Percentiles rank a stretch among this genome's conserved stretches.
Conservation (phyloP, 257 asterid species). For the Ilex asprella region DNA sequence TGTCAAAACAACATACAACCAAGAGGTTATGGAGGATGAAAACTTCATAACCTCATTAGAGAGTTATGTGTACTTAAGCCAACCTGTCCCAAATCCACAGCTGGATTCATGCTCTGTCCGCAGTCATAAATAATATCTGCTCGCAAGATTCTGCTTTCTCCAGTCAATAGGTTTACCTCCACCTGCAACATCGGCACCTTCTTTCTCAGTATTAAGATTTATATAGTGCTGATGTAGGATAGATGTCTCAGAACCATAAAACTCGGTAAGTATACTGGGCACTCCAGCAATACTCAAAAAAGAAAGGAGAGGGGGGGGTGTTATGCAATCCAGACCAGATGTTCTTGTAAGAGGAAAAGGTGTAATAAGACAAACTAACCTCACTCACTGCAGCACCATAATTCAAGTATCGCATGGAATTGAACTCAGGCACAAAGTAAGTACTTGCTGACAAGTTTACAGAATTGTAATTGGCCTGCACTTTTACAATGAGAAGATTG, state of each 20-base stretch:
- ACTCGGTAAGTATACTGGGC: too few species aligned
- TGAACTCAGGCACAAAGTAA: slow-evolving; percentile 40
- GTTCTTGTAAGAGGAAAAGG: not conserved
- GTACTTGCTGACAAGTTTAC: slow-evolving; percentile 48
- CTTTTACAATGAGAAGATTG: slow-evolving; percentile 1
- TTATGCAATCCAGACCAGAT: too few species aligned
- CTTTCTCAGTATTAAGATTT: not conserved
- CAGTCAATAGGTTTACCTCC: slow-evolving; percentile 52
- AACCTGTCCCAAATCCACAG: slow-evolving; percentile 80
- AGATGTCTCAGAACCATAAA: too few species aligned
- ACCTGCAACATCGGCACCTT: slow-evolving; percentile 33
- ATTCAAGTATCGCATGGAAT: slow-evolving; percentile 36
- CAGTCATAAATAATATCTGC: slow-evolving; percentile 66
- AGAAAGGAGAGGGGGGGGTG: not conserved
- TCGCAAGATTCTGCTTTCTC: slow-evolving; percentile 47
- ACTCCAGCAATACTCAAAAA: not conserved
- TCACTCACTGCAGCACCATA: slow-evolving; percentile 69
- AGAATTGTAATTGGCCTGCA: slow-evolving; percentile 42
- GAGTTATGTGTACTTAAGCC: not conserved
- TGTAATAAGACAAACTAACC: slow-evolving; percentile 25
- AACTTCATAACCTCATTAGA: too few species aligned
- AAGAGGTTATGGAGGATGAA: too few species aligned
- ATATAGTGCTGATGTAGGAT: too few species aligned
- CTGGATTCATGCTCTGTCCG: slow-evolving; percentile 81
- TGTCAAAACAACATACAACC: too few species aligned